Evolutionary conservation across 2,329 filamentous ascomycete species (phyloP).

Genomic region (Phyllosticta citrichinensis): DNA sequence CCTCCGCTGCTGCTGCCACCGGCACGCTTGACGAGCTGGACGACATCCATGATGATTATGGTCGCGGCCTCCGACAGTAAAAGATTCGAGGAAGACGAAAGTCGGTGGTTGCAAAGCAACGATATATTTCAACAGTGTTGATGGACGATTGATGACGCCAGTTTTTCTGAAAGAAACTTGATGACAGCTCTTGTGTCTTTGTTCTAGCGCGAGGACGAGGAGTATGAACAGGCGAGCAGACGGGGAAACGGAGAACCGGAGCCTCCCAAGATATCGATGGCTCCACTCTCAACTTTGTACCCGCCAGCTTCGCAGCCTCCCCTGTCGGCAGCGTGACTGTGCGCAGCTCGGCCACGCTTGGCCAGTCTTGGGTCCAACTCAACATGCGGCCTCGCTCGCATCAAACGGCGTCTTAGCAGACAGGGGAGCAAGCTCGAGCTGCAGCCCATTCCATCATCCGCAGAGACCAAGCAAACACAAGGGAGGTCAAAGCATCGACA

Average conservation of each 20-base stretch:
- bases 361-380: not conserved
- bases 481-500: not conserved
- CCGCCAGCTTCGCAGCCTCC: not conserved
- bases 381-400: not conserved
- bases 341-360: not conserved
- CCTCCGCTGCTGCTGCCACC: not conserved
- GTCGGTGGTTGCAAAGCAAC: not conserved
- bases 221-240: not conserved
- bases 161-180: not conserved
- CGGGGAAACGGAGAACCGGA: not conserved
- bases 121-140: not conserved
- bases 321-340: not conserved
- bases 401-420: not conserved
- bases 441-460: not conserved
- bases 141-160: not conserved
- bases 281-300: not conserved
- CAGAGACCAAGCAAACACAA: not conserved
- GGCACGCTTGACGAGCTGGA: not conserved
- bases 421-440: not conserved
- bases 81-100: not conserved
- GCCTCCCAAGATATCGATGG: not conserved
- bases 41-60: constrained; percentile 1
- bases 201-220: not conserved
- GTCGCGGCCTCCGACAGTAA: not conserved
- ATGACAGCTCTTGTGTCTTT: not conserved